A percentile compares a stretch with the other conserved stretches of the same genome.
Evolutionary conservation across 2,329 filamentous ascomycete genomes (phyloP).

Genomic region (Sporothrix curviconia): DNA sequence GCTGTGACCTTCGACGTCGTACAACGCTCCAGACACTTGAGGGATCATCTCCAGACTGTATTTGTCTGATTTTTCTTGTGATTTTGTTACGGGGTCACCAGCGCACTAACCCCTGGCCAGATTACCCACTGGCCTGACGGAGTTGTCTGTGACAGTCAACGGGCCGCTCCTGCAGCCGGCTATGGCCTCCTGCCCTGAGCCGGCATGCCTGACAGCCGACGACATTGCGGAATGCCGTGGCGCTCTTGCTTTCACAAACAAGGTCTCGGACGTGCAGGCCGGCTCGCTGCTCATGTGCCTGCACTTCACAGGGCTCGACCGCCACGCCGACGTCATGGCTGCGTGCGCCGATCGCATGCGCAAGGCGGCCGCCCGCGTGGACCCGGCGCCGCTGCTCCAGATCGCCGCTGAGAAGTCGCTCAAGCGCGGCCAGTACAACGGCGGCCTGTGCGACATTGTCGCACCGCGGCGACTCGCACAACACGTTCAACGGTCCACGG

Average conservation of each 20-base stretch:
- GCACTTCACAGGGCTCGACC: constrained; percentile 84
- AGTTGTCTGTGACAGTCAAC: constrained; percentile 52
- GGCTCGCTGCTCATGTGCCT: constrained; percentile 82
- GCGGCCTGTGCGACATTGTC: constrained; percentile 91
- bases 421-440: constrained; percentile 67
- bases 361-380: constrained; percentile 65
- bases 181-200: constrained; percentile 55
- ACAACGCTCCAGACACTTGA: no score
- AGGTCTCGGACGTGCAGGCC: constrained; percentile 79
- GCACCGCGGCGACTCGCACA: constrained; percentile 91
- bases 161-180: constrained; percentile 65
- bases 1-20: no score
- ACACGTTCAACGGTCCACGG: constrained; percentile 97
- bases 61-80: no score
- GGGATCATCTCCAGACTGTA: no score
- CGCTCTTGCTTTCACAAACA: constrained; percentile 87
- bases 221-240: constrained; percentile 88
- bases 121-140: no score
- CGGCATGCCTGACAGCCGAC: constrained; percentile 43
- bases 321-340: constrained; percentile 76
- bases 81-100: no score
- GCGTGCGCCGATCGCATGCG: constrained; percentile 82
- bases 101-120: no score
- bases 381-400: constrained; percentile 53
- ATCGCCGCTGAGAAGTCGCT: constrained; percentile 55